Evolutionary conservation across 1,284 basidiomycete species (phyloP), one percentile per base, ranked within the genome.

Genomic region (Naganishia albida): DNA sequence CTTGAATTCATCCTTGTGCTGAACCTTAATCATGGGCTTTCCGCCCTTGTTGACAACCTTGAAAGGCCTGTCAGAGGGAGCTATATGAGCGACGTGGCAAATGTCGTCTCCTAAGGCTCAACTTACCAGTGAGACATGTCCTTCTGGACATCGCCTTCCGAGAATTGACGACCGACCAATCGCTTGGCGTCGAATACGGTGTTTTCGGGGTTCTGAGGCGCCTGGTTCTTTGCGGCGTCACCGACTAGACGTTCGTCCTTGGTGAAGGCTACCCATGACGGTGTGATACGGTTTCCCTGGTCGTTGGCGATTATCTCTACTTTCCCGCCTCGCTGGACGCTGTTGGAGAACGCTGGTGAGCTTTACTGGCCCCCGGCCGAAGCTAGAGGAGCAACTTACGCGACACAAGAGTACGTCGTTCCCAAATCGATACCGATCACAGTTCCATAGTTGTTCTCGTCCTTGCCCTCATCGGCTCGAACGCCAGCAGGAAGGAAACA

Each of bases 261-360:
- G 54, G 87, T 86, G 82, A 96, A 96, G 70, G 85, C 83, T 70
- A 96, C 93, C 90, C 90, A 93, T 75, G 91, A 96, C 46, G 93
- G 93, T 30, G 93, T 96, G 80, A 95, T 96, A 81, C 93, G 90
- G 82, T 96, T 90, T 79, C 93, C 93, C 80, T 96, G 93, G 83
- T 95, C 93, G 81, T 96, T 96, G 78, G 93, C 91, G 75, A 95
- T 93, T 73, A 95, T 96, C 81, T 97, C 93, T 46, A 96, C 93
- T 72, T 90, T 89, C 72, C 92, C 93, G 68, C 88, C 88, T 67
- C 89, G 88, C 81, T 93, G 91, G 64, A 97, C 91, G 84, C 93
- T 91, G 70, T 10, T 63, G 52, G 56, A 51, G 25, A 40, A 40
- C 44, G 12, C 0, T 48, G 26, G 39, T 34, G 30, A 44, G 25